Percentiles rank a stretch among this genome's conserved stretches.
phyloP scores from a whole-genome alignment of 371 early-diverging fungal genomes.

The Syncephalastrum monosporum region DNA sequence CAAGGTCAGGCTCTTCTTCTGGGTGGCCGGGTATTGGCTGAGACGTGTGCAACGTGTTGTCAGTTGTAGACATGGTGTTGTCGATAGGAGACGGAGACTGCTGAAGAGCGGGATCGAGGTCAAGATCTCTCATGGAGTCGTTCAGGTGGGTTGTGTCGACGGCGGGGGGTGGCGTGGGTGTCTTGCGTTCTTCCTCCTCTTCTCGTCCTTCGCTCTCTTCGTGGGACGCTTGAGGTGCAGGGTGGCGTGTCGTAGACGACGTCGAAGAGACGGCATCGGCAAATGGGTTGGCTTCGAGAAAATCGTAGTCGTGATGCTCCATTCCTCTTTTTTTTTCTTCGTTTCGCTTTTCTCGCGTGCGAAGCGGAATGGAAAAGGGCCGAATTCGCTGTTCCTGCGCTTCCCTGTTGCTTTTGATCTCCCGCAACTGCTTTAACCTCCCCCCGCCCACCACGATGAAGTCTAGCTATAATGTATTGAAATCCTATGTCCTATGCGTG shows the following conservation, averaged over 20 bases:
- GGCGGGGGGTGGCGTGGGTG: constrained; percentile 2
- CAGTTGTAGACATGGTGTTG: not conserved
- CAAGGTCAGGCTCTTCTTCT: too few species aligned
- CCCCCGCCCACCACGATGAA: too few species aligned
- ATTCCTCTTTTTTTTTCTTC: constrained; percentile 1
- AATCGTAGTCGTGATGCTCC: constrained; percentile 2
- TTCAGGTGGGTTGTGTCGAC: constrained; percentile 4
- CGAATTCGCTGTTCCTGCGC: too few species aligned
- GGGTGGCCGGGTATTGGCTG: too few species aligned
- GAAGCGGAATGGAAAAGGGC: too few species aligned
- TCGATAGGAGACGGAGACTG: not conserved
- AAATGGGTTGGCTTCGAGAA: constrained; percentile 42
- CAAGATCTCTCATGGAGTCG: not conserved
- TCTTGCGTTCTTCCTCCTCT: constrained; percentile 1
- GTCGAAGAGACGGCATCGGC: constrained; percentile 25
- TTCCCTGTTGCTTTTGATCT: too few species aligned
- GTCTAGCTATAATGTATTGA: too few species aligned
- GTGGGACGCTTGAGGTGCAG: not conserved
- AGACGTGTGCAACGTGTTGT: not conserved
- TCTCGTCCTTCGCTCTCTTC: constrained; percentile 5
- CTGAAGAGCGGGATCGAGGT: not conserved
- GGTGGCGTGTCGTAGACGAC: not conserved
- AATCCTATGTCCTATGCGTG: too few species aligned
- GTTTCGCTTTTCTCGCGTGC: not conserved
- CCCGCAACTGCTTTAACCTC: too few species aligned